phyloP scores from a whole-genome alignment of 202 grass and related monocot genomes.

The Carex arenaria region DNA sequence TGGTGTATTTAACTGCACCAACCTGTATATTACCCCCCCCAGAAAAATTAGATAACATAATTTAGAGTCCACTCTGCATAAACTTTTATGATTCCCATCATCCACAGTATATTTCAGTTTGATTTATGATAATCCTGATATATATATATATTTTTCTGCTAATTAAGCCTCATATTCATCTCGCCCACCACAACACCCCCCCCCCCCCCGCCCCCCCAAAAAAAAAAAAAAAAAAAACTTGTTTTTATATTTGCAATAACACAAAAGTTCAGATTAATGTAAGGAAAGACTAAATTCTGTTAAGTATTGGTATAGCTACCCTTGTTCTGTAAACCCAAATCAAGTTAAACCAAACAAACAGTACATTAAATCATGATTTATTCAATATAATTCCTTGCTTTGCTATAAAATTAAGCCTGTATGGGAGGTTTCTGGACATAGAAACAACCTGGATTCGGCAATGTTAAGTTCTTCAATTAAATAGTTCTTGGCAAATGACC shows the following conservation, averaged over 20 bases:
- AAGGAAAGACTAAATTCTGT: neutral
- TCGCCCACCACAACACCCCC: too few species aligned
- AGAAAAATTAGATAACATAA: neutral
- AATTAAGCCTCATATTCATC: neutral
- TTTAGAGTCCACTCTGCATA: neutral
- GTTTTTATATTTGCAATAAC: neutral
- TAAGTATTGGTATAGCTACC: neutral
- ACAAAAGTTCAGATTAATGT: neutral
- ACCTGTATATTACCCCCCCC: neutral
- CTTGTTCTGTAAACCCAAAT: neutral
- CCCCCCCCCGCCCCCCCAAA: accelerated
- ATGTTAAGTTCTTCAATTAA: conserved; percentile 71
- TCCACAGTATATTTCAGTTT: neutral
- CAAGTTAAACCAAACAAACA: neutral
- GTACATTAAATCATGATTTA: neutral
- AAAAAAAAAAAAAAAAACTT: too few species aligned
- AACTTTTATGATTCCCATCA: neutral
- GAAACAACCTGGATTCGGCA: conserved; percentile 31
- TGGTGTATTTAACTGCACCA: conserved; percentile 64
- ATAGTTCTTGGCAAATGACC: conserved; percentile 80
- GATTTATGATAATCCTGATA: neutral
- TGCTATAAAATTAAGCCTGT: neutral
- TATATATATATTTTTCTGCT: neutral
- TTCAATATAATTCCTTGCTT: neutral
- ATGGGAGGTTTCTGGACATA: neutral